Conservation (phyloP, 2,329 filamentous ascomycete genomes). For the Diaporthe ampelina region DNA sequence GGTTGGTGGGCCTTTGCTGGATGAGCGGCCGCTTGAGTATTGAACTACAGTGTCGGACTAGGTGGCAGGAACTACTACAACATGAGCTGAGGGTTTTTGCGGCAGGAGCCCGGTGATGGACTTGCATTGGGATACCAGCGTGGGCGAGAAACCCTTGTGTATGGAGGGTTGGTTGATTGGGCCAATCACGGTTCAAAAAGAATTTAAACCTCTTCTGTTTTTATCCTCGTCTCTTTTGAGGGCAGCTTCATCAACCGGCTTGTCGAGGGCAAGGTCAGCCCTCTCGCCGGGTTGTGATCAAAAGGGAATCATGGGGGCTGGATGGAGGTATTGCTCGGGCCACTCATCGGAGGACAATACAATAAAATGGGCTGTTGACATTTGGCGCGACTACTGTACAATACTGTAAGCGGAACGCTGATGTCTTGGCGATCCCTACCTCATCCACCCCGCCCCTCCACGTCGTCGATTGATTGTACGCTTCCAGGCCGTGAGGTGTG, state of each 20-base stretch:
- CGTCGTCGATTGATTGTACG: not conserved
- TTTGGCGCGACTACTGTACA: constrained; percentile 22
- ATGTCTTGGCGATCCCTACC: constrained; percentile 17
- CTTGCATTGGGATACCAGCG: constrained; percentile 40
- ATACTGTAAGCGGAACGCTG: constrained; percentile 8
- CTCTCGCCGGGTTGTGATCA: constrained; percentile 34
- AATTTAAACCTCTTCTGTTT: constrained; percentile 42
- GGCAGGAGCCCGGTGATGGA: constrained; percentile 23
- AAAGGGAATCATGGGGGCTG: constrained; percentile 39
- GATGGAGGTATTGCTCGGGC: constrained; percentile 33
- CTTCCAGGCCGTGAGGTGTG: not conserved
- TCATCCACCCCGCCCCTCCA: not conserved
- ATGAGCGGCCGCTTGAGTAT: constrained; percentile 35
- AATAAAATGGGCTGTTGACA: constrained; percentile 31
- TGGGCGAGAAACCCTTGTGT: constrained; percentile 26
- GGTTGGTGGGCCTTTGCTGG: constrained; percentile 32
- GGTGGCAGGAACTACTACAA: constrained; percentile 37
- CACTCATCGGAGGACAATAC: constrained; percentile 36
- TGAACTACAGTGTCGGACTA: constrained; percentile 36
- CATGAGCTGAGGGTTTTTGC: constrained; percentile 33
- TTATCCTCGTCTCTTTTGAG: constrained; percentile 37
- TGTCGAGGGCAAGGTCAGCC: constrained; percentile 15
- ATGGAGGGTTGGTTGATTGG: constrained; percentile 28
- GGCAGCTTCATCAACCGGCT: constrained; percentile 29
- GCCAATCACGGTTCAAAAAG: constrained; percentile 42